Base-by-base conservation (phyloP, 2,329 filamentous ascomycete species). In the Tetracladium maxilliforme region DNA sequence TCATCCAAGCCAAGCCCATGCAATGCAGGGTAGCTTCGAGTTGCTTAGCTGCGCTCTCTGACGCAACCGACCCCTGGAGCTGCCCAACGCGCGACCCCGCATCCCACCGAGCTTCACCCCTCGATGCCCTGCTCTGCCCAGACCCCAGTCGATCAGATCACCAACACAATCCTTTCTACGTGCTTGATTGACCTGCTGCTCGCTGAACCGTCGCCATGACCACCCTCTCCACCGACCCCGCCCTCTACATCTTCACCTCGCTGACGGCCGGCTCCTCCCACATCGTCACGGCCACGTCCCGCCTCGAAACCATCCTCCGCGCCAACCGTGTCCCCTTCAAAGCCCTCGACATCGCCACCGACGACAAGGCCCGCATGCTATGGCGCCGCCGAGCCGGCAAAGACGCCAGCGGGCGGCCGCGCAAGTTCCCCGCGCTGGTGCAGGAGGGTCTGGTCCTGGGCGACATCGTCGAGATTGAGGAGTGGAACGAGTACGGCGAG, bases 401-500 rank as follows among this genome's bases (percentile, higher is more conserved):
- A 47, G 70, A 72, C 37, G 59, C 58, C 23, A 42, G 44, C 21
- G 70, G 70, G 24, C 61, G 70, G 23, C 29, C 48, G 39, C 76
- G 80, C 51, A 94, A 92, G 57, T 61, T 98, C 22, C 90, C 90
- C 1, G 80, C 75, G 4, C 55, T 98, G 22, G 82, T 95, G 21
- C 92, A 92, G 54, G 77, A 79, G 52, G 86, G 84, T 10, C 58
- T 75, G 31, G 74, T 95, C 11, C 51, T 98, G 26, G 90, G 82
- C 29, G 90, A 94, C 48, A 65, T 94, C 24, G 78, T 87, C 35
- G 77, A 95, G 51, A 72, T 95, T 34, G 90, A 98, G 54, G 90
- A 98, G 48, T 95, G 87, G 90, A 98, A 98, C 58, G 90, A 98
- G 50, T 94, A 92, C 52, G 84, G 84, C 52, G 87, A 95, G 54